Conservation (phyloP, 352 stramenopile species). For the Phytophthora melonis region DNA sequence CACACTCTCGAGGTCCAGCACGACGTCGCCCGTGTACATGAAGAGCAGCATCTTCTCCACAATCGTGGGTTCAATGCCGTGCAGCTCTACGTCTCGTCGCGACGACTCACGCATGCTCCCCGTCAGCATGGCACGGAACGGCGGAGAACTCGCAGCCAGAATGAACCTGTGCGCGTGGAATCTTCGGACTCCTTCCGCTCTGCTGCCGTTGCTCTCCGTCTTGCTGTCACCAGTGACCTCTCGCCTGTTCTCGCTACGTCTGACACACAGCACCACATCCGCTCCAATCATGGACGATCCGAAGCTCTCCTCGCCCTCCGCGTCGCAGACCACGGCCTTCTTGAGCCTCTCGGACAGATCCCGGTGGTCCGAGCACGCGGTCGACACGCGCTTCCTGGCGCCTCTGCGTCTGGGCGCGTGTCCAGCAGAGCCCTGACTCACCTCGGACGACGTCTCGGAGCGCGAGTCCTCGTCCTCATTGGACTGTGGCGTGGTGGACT, state of each 20-base stretch:
- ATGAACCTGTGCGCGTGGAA: slow-evolving; percentile 88
- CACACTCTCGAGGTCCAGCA: slow-evolving; percentile 76
- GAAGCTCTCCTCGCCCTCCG: slow-evolving; percentile 47
- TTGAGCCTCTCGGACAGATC: slow-evolving; percentile 71
- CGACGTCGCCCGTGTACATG: slow-evolving; percentile 89
- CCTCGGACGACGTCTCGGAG: slow-evolving; percentile 79
- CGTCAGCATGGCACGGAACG: slow-evolving; percentile 87
- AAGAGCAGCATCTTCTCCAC: slow-evolving; percentile 88
- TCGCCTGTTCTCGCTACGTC: slow-evolving; percentile 17
- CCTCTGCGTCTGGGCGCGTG: slow-evolving; percentile 31
- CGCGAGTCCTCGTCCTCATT: slow-evolving; percentile 84
- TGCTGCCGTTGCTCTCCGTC: slow-evolving; percentile 1
- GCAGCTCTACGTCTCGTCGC: slow-evolving; percentile 75
- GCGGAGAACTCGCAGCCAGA: slow-evolving; percentile 82
- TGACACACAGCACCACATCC: slow-evolving; percentile 79
- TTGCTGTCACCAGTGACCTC: slow-evolving; percentile 12
- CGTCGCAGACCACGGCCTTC: slow-evolving; percentile 46
- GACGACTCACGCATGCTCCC: slow-evolving; percentile 81
- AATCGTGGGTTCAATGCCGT: slow-evolving; percentile 65
- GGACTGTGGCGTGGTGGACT: slow-evolving; percentile 59
- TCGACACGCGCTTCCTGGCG: slow-evolving; percentile 49
- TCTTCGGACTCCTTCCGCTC: slow-evolving; percentile 6
- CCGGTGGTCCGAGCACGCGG: slow-evolving; percentile 69
- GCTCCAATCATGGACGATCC: slow-evolving; percentile 68
- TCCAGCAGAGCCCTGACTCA: slow-evolving; percentile 47